These are phyloP conservation scores for Galeopsis tetrahit DNA, from an alignment of 257 asterid genomes.

Conservation along the genomic window DNA sequence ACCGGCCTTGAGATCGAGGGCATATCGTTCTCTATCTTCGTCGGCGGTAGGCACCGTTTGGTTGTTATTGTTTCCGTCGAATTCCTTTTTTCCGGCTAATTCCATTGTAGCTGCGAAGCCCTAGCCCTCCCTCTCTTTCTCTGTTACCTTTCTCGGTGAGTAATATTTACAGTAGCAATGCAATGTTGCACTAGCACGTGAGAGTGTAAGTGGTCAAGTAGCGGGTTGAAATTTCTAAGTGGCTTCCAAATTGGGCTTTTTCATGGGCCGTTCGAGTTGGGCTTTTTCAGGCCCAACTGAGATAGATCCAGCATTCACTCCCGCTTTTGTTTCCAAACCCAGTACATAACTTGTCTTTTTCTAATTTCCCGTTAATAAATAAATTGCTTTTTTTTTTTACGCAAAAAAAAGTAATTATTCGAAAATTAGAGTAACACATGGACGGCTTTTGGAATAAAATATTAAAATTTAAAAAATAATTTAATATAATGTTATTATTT, in stretches of 20 bases:
- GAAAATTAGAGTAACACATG: no score
- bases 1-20: constrained; percentile 83
- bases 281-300: not conserved
- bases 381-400: no score
- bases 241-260: not conserved
- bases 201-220: not conserved
- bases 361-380: no score
- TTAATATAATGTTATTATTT: no score
- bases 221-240: not conserved
- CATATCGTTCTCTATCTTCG: constrained; percentile 67
- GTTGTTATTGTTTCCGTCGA: constrained; percentile 38
- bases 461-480: no score
- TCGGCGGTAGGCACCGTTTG: constrained; percentile 35
- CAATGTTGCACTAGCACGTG: not conserved
- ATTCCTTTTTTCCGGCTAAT: constrained; percentile 53
- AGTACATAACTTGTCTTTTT: no score
- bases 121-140: constrained; percentile 19
- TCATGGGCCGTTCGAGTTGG: constrained; percentile 8
- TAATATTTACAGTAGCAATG: constrained; percentile 6
- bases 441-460: no score
- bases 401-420: no score
- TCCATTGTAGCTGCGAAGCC: constrained; percentile 50
- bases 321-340: no score
- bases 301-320: no score
- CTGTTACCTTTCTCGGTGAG: not conserved